These are phyloP conservation scores for Ampelocalamus luodianensis DNA, from an alignment of 176 grass and related monocot genomes.

Conservation along the genomic window DNA sequence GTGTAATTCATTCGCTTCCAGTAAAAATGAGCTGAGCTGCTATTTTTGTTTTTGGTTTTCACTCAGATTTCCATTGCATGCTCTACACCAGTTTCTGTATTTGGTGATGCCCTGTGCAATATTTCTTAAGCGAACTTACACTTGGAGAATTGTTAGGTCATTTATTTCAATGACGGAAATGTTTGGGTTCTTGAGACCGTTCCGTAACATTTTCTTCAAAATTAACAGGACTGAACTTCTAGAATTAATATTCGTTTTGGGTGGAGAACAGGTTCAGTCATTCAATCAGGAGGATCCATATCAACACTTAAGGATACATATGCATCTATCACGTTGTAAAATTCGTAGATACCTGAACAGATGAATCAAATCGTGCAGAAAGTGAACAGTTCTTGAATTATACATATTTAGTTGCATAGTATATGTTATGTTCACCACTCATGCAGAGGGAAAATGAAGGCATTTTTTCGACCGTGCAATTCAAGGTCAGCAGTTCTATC, in stretches of 20 bases:
- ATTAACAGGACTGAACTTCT: background rate
- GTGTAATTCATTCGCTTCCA: background rate
- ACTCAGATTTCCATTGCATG: background rate
- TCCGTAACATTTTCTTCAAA: background rate
- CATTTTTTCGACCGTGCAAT: too few species aligned
- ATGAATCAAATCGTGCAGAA: too few species aligned
- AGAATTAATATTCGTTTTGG: background rate
- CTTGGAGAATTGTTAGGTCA: background rate
- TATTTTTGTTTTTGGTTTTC: background rate
- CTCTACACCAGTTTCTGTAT: background rate
- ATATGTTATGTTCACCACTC: too few species aligned
- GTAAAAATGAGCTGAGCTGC: background rate
- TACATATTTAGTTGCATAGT: too few species aligned
- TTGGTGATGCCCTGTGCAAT: background rate
- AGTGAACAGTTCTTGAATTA: conserved; percentile 45
- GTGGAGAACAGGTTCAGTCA: background rate
- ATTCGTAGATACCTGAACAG: too few species aligned
- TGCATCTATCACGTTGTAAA: too few species aligned
- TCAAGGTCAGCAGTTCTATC: too few species aligned
- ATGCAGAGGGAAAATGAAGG: too few species aligned
- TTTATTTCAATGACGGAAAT: background rate
- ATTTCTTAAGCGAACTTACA: background rate
- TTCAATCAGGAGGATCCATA: background rate
- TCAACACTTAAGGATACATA: background rate
- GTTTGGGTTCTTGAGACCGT: background rate